A percentile compares a stretch with the other conserved stretches of the same genome.
Conservation (phyloP, 768 basidiomycete species). For the Daedalea quercina region DNA sequence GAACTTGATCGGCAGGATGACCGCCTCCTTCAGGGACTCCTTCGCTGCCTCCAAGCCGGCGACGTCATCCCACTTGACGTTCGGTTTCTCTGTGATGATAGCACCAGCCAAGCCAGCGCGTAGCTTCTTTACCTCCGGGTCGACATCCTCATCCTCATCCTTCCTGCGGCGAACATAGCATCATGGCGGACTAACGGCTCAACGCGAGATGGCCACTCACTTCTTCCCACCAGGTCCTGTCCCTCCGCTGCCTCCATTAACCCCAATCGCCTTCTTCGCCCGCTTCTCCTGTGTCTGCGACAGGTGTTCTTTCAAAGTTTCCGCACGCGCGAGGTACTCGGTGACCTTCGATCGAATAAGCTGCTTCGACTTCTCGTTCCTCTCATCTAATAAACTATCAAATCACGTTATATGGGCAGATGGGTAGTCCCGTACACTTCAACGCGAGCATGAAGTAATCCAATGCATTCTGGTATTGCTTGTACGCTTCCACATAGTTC, state of each 20-base stretch:
- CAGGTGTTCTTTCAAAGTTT: constrained; percentile 85
- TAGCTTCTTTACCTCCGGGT: constrained; percentile 94
- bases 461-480: constrained; percentile 88
- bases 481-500: constrained; percentile 93
- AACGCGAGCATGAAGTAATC: constrained; percentile 98
- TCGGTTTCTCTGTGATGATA: constrained; percentile 89
- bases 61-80: constrained; percentile 98
- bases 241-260: constrained; percentile 37
- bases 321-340: constrained; percentile 89
- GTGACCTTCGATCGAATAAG: constrained; percentile 84
- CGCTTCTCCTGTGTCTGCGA: constrained; percentile 57
- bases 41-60: constrained; percentile 95
- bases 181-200: not conserved
- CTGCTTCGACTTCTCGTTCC: constrained; percentile 87
- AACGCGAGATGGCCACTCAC: constrained; percentile 22
- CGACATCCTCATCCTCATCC: constrained; percentile 67
- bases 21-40: constrained; percentile 94
- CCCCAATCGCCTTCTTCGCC: constrained; percentile 42
- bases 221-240: constrained; percentile 28
- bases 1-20: constrained; percentile 99
- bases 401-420: not conserved
- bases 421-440: constrained; percentile 55
- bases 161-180: constrained; percentile 22
- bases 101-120: constrained; percentile 85
- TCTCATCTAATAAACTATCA: constrained; percentile 56